Evolutionary conservation across 306 rosid genomes (phyloP).

Genomic region (Canavalia gladiata): DNA sequence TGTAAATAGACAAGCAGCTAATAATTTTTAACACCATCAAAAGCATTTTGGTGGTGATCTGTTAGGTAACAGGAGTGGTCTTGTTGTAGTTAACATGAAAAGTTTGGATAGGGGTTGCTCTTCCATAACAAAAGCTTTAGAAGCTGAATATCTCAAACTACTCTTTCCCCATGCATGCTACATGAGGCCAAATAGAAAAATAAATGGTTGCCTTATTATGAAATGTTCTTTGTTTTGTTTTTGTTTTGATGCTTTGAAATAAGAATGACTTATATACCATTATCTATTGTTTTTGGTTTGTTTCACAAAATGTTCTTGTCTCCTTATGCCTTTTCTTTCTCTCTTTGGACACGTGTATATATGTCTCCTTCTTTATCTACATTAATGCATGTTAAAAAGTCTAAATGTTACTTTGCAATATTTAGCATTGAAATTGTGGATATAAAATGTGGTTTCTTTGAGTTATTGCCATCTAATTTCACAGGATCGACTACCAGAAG

Average conservation of each 20-base stretch:
- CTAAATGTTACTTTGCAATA: constrained; percentile 29
- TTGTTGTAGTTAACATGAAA: not conserved
- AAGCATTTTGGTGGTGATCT: not conserved
- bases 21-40: not conserved
- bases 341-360: not conserved
- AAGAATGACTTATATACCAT: not conserved
- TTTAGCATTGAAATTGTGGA: constrained; percentile 33
- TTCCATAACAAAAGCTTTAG: not conserved
- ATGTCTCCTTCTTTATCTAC: constrained; percentile 17
- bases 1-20: not conserved
- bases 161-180: not conserved
- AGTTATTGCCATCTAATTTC: constrained; percentile 44
- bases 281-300: not conserved
- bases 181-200: not conserved
- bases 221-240: not conserved
- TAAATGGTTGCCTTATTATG: not conserved
- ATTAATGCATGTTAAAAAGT: constrained; percentile 17
- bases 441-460: constrained; percentile 35
- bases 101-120: constrained; percentile 30
- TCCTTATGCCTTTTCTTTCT: not conserved
- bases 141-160: not conserved
- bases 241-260: constrained; percentile 14
- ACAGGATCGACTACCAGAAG: constrained; percentile 90
- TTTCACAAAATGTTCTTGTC: not conserved
- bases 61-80: constrained; percentile 9